Evolutionary conservation across 106 monocot species (phyloP), one percentile per base, ranked within the genome.

Genomic region (Vanilla planifolia): DNA sequence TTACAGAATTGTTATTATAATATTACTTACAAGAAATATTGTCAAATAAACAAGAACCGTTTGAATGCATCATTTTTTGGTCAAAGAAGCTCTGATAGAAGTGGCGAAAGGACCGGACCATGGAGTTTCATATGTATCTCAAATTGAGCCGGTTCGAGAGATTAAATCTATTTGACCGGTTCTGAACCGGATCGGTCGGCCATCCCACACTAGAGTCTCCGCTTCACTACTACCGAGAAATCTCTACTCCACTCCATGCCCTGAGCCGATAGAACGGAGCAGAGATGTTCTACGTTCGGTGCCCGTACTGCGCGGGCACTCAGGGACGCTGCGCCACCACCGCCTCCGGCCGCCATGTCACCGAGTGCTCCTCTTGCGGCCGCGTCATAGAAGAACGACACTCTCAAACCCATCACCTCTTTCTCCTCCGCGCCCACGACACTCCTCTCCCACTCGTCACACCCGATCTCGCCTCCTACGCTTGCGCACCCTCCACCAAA

Each of bases 331-430:
- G 85, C 73, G 67, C 62, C 70, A 59, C 81, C 67, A 62, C 87
- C n/a, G 29, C 85, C 48, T 42, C 69, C 42, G 71, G 73, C 33
- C 75, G 84, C 30, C 66, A 55, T 55, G 73, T 88, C 10, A 79
- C 75, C 35, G 88, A 88, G 71, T 92, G 92, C 88, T 72, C 64
- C 73, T 56, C 85, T 26, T 96, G 90, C 80, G 91, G 74, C 50
- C 87, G 88, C 44, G 66, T 90, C 3, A 46, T 96, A 28, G 75
- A 75, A 37, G 90, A 96, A 66, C 86, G 81, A 7, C 86, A 87
- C 2, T 8, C 61, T 24, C 72, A 74, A 40, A 59, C 67, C 46
- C 88, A 91, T 63, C 74, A 69, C 48, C 75, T 99, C 62, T 99
- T 92, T 77, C 73, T 33, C 60, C 51, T 85, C 80, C 81, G 76